Conservation (phyloP, 2,329 filamentous ascomycete genomes). For the Fusarium brevicatenulatum region DNA sequence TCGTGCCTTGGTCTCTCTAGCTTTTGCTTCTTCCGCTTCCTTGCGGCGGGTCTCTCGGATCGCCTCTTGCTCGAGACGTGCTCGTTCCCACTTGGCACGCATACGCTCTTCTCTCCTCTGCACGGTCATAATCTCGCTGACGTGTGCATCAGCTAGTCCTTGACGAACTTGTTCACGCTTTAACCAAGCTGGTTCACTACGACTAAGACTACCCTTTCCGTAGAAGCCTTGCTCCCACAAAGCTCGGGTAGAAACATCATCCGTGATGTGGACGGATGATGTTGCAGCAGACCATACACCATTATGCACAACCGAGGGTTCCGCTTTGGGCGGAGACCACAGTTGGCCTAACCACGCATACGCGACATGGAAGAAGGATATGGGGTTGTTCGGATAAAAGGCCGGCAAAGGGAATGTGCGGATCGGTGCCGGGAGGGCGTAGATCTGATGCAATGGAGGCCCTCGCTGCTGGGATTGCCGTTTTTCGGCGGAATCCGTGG, state of each 20-base stretch:
- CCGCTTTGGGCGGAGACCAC: slow-evolving; percentile 71
- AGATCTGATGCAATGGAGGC: slow-evolving; percentile 74
- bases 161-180: slow-evolving; percentile 80
- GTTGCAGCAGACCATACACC: slow-evolving; percentile 86
- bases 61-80: slow-evolving; percentile 84
- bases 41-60: slow-evolving; percentile 74
- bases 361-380: slow-evolving; percentile 84
- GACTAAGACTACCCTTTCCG: slow-evolving; percentile 90
- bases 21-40: slow-evolving; percentile 53
- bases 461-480: slow-evolving; percentile 47
- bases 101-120: slow-evolving; percentile 82
- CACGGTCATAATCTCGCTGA: slow-evolving; percentile 84
- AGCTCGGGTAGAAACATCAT: slow-evolving; percentile 77
- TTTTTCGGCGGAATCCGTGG: slow-evolving; percentile 33
- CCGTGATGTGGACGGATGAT: slow-evolving; percentile 84
- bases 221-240: slow-evolving; percentile 98
- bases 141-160: slow-evolving; percentile 71
- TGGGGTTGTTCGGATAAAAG: slow-evolving; percentile 90
- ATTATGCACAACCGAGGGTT: slow-evolving; percentile 71
- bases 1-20: slow-evolving; percentile 33
- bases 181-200: slow-evolving; percentile 95
- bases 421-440: slow-evolving; percentile 83
- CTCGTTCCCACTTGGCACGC: slow-evolving; percentile 89
- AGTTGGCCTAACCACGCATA: slow-evolving; percentile 81
- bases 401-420: slow-evolving; percentile 84